Conservation (phyloP, 2,329 filamentous ascomycete species). For the Verticillium klebahnii region DNA sequence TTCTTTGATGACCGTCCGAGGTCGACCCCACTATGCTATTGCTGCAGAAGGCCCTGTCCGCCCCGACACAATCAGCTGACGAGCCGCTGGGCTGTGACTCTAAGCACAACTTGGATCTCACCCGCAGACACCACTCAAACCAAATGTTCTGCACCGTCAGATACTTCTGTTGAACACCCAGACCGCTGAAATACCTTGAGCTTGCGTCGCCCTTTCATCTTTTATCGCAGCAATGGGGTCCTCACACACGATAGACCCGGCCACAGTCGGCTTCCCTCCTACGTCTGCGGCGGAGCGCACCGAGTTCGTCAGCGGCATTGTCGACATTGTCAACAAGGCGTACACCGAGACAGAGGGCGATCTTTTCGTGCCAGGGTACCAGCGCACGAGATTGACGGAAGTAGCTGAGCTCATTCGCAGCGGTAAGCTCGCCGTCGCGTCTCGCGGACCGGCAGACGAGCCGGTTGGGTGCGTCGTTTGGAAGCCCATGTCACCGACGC, state of each 20-base stretch:
- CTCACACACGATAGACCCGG: not conserved
- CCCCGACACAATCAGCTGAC: too few species aligned
- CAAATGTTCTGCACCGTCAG: too few species aligned
- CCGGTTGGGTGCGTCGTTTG: not conserved
- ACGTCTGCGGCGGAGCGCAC: constrained; percentile 13
- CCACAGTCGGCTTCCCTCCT: constrained; percentile 16
- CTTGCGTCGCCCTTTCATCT: not conserved
- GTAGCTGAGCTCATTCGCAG: not conserved
- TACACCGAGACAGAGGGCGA: constrained; percentile 19
- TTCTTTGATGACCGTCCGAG: too few species aligned
- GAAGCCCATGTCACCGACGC: not conserved
- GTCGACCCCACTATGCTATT: too few species aligned
- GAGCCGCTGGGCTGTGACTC: too few species aligned
- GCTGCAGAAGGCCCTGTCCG: too few species aligned
- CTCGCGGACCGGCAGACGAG: not conserved
- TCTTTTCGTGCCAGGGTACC: constrained; percentile 20
- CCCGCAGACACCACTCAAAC: too few species aligned
- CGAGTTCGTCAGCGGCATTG: constrained; percentile 10
- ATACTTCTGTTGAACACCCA: too few species aligned
- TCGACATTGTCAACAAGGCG: constrained; percentile 19
- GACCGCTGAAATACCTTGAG: too few species aligned
- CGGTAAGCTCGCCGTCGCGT: not conserved
- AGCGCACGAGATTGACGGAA: constrained; percentile 15
- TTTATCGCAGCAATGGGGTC: not conserved
- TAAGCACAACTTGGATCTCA: too few species aligned